Percentiles rank a stretch among this genome's conserved stretches.
These are phyloP conservation scores for Rhodotorula diobovata DNA, from an alignment of 768 basidiomycete genomes.

Conservation along the genomic window DNA sequence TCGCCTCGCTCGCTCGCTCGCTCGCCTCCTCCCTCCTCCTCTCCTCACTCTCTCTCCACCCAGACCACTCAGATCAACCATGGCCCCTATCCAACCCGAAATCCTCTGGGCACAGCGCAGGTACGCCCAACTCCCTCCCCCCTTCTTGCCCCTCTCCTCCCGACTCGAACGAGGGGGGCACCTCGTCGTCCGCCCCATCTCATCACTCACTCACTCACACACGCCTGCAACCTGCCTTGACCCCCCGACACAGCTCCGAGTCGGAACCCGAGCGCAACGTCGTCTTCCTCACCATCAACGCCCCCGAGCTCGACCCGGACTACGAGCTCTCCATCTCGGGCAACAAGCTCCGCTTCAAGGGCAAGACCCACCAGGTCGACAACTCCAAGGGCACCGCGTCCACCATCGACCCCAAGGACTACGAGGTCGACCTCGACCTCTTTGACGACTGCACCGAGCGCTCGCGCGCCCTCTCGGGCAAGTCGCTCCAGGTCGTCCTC, in stretches of 20 bases:
- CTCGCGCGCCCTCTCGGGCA: slow-evolving; percentile 60
- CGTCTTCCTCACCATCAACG: slow-evolving; percentile 35
- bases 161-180: no score
- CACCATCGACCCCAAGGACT: slow-evolving; percentile 58
- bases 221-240: not conserved
- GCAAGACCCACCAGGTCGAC: slow-evolving; percentile 43
- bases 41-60: not conserved
- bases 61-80: not conserved
- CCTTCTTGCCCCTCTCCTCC: not conserved
- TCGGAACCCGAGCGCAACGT: slow-evolving; percentile 47
- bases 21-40: not conserved
- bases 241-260: slow-evolving; percentile 43
- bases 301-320: slow-evolving; percentile 32
- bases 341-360: slow-evolving; percentile 48
- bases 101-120: slow-evolving; percentile 93
- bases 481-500: slow-evolving; percentile 63
- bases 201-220: not conserved
- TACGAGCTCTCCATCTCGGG: slow-evolving; percentile 43
- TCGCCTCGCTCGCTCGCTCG: not conserved
- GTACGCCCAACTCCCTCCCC: slow-evolving; percentile 43
- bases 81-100: slow-evolving; percentile 62
- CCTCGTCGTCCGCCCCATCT: not conserved
- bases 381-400: slow-evolving; percentile 43
- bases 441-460: slow-evolving; percentile 70
- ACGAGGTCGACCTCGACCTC: slow-evolving; percentile 70